Base-by-base conservation (phyloP, 2,329 filamentous ascomycete species). In the Aspergillus bombycis region DNA sequence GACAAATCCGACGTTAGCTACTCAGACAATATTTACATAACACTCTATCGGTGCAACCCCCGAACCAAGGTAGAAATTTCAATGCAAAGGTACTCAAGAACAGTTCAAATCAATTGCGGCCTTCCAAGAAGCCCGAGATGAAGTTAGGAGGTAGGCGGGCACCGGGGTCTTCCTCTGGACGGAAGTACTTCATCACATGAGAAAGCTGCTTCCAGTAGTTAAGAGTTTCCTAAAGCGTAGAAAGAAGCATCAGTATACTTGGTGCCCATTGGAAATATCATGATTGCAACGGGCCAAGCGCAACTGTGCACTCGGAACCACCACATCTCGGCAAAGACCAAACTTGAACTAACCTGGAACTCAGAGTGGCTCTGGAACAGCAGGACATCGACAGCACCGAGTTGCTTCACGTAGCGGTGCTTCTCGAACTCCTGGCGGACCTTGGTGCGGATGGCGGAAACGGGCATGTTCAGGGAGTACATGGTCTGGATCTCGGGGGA, bases 171-270 rank as follows among this genome's bases (percentile, higher is more conserved):
- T 88, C 92, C 80, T 98, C 94, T 72, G 89, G 86, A 77, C 94
- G 89, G 86, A 98, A 99, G 82, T 97, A 99, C 74, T 95, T 93
- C 87, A 99, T 93, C 71, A 99, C 87, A 79, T 99, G 95, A 68
- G 91, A 91, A 66, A 94, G 86, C 82, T 99, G 95, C 82, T 97
- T 97, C 95, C 95, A 99, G 86, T 91, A 99, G 84, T 99, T 99
- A 85, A 99, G 88, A 60, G 92, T 99, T 86, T 99, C 95, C 94
- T 97, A 36, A 3, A 38, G 28, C 14, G 52, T 55, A 26, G 8
- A 21, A 10, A n/a, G 14, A 14, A 55, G 30, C 0, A 30, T 55
- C n/a, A 55, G 52, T 19, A 55, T 38, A 23, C 34, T 38, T 38
- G 32, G 21, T 34, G 14, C 30, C 50, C 28, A n/a, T 4, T 34